Percentiles rank a stretch among this genome's conserved stretches.
phyloP scores from a whole-genome alignment of 805 yeast genomes.

The Saccharomycopsis malanga region DNA sequence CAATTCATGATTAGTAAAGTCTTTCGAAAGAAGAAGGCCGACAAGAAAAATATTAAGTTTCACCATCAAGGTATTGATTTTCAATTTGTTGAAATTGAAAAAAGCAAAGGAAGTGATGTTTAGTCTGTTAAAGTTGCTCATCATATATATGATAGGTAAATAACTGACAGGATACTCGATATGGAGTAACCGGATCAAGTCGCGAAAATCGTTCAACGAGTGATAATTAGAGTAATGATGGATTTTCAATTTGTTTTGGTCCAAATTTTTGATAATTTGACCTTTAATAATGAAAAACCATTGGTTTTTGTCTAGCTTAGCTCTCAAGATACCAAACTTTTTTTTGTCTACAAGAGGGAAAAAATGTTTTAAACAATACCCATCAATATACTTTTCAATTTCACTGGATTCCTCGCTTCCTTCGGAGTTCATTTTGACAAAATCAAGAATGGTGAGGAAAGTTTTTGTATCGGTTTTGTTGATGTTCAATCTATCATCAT shows the following conservation, averaged over 20 bases:
- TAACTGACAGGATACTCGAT: conserved; percentile 32
- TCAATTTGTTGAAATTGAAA: conserved; percentile 36
- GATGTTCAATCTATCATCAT: conserved; percentile 43
- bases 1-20: conserved; percentile 31
- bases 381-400: conserved; percentile 32
- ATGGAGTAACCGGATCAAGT: conserved; percentile 31
- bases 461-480: conserved; percentile 23
- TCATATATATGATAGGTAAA: conserved; percentile 27
- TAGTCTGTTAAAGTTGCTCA: conserved; percentile 24
- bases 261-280: conserved; percentile 5
- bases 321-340: conserved; percentile 31
- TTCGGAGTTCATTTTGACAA: conserved; percentile 32
- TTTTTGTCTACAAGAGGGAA: conserved; percentile 24
- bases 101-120: conserved; percentile 27
- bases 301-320: conserved; percentile 28
- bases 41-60: conserved; percentile 43
- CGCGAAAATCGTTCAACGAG: conserved; percentile 29
- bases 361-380: conserved; percentile 22
- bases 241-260: background rate
- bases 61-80: conserved; percentile 41
- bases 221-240: conserved; percentile 25
- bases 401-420: background rate
- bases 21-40: conserved; percentile 31
- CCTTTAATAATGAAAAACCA: conserved; percentile 29
- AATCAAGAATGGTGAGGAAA: conserved; percentile 36